phyloP scores from a whole-genome alignment of 192 early-diverging fungal genomes.

The Oehlia diaphana region DNA sequence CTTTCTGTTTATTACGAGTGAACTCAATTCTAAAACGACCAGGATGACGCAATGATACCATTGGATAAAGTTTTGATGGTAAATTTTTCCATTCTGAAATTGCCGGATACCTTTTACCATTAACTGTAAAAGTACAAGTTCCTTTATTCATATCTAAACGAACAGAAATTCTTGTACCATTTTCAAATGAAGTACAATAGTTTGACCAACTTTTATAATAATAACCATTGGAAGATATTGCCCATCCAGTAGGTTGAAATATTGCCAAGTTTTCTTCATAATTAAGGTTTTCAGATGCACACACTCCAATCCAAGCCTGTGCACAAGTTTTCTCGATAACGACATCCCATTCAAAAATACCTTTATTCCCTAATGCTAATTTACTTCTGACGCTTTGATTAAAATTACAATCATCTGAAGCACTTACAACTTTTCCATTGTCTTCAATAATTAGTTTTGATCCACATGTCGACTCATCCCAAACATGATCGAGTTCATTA shows the following conservation, averaged over 20 bases:
- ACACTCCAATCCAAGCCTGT: background rate
- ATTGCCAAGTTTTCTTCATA: background rate
- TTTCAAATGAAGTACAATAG: conserved; percentile 3
- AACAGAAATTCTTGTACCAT: conserved; percentile 2
- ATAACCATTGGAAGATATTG: background rate
- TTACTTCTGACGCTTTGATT: too few relatives aligned
- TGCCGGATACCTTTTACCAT: too few relatives aligned
- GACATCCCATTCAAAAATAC: conserved; percentile 21
- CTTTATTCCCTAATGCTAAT: background rate
- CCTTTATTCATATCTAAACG: background rate
- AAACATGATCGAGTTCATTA: background rate
- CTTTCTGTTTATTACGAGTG: too few relatives aligned
- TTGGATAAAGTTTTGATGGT: too few relatives aligned
- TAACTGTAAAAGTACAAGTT: too few relatives aligned
- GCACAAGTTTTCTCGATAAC: conserved; percentile 2
- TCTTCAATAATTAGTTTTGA: too few relatives aligned
- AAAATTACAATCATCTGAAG: too few relatives aligned
- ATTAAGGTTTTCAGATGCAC: background rate
- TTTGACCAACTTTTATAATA: background rate
- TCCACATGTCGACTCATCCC: too few relatives aligned
- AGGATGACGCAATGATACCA: background rate
- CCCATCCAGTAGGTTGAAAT: background rate
- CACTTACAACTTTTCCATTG: too few relatives aligned
- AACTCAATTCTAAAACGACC: background rate
- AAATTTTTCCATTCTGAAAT: too few relatives aligned